These are phyloP conservation scores for Phytophthora meadii DNA, from an alignment of 352 stramenopile genomes.

Conservation along the genomic window DNA sequence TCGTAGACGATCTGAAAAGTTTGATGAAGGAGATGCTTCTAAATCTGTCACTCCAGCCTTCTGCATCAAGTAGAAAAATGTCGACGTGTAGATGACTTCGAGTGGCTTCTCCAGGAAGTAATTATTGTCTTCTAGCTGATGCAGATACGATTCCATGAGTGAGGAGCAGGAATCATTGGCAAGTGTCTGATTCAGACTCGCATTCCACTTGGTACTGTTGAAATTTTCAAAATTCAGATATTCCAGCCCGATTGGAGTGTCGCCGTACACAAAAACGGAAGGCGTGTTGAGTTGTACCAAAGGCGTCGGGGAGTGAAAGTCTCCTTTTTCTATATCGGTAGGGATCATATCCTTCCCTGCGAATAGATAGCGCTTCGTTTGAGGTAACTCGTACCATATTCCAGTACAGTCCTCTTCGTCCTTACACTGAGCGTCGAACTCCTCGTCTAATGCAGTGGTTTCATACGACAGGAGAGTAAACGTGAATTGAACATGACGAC, in stretches of 20 bases:
- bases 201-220: conserved; percentile 23
- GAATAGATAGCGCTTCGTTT: conserved; percentile 53
- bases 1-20: conserved; percentile 19
- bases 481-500: conserved; percentile 45
- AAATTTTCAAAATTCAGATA: conserved; percentile 41
- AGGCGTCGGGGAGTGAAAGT: conserved; percentile 49
- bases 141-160: conserved; percentile 55
- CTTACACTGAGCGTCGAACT: conserved; percentile 49
- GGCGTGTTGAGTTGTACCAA: conserved; percentile 53
- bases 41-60: conserved; percentile 43
- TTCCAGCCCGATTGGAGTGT: conserved; percentile 29
- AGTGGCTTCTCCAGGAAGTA: conserved; percentile 48
- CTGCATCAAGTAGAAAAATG: conserved; percentile 53
- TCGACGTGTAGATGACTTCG: conserved; percentile 51
- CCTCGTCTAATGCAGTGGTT: conserved; percentile 26
- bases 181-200: conserved; percentile 26
- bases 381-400: conserved; percentile 50
- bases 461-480: conserved; percentile 53
- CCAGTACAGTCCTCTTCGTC: conserved; percentile 34
- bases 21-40: conserved; percentile 3
- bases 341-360: conserved; percentile 41
- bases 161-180: conserved; percentile 37
- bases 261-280: conserved; percentile 18
- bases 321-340: conserved; percentile 20
- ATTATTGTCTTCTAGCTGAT: conserved; percentile 42